Conservation (phyloP, 1,284 basidiomycete genomes). For the Sanghuangporus sanghuang region DNA sequence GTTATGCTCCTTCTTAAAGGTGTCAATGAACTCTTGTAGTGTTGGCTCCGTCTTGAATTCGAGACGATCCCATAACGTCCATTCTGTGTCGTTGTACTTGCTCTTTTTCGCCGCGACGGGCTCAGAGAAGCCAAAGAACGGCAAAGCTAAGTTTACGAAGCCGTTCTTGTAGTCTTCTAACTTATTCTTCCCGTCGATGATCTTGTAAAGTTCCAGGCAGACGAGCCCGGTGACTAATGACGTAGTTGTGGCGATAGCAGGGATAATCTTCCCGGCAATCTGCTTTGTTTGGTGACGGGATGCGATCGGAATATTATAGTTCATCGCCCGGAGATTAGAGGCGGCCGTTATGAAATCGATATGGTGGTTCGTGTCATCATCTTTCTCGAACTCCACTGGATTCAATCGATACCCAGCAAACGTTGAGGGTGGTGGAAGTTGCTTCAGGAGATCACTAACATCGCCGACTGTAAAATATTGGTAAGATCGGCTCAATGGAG, state of each 20-base stretch:
- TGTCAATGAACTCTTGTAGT: conserved; percentile 80
- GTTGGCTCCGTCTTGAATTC: conserved; percentile 90
- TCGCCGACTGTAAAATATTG: conserved; percentile 46
- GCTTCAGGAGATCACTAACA: conserved; percentile 50
- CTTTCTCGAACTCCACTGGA: conserved; percentile 98
- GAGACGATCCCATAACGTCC: conserved; percentile 99
- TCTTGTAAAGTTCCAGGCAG: conserved; percentile 97
- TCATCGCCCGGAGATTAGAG: conserved; percentile 94
- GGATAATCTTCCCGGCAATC: conserved; percentile 99
- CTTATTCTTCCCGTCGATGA: conserved; percentile 92
- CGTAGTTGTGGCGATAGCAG: conserved; percentile 98
- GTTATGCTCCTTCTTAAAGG: conserved; percentile 82
- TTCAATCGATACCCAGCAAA: conserved; percentile 92
- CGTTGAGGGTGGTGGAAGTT: conserved; percentile 83
- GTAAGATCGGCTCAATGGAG: not conserved
- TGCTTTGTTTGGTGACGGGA: conserved; percentile 96
- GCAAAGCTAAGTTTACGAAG: conserved; percentile 96
- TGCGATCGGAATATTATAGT: conserved; percentile 88
- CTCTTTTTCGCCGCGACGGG: conserved; percentile 90
- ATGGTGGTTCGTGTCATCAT: conserved; percentile 97
- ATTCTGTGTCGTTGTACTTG: conserved; percentile 85
- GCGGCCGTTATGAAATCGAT: conserved; percentile 99
- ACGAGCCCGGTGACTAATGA: conserved; percentile 93
- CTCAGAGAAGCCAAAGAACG: conserved; percentile 99
- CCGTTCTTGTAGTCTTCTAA: conserved; percentile 98